Evolutionary conservation across 202 grass and related monocot species (phyloP), one percentile per base, ranked within the genome.

Genomic region (Setaria italica): DNA sequence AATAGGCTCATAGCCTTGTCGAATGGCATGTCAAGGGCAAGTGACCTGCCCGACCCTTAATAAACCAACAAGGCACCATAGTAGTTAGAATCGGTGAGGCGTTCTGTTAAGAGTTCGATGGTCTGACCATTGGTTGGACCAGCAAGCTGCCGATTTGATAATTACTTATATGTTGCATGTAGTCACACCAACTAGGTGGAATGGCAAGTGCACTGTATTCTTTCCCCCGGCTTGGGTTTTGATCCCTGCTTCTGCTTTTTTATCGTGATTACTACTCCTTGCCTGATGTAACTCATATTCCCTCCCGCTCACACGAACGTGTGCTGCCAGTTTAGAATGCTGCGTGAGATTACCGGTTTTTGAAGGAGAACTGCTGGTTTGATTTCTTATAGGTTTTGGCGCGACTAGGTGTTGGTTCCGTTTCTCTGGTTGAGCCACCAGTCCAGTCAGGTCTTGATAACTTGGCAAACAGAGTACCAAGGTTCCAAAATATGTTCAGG

Each of bases 301-400:
- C 12, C 6, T 7, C 5, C n/a, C n/a, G 8, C 68, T 70, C 68
- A 47, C 41, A 20, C 47, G 41, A 46, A 46, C 41, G 19, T n/a
- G 42, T 69, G 67, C 67, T 69, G 42, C 20, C 11, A 25, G n/a
- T 70, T 70, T 46, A 43, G 11, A 70, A 70, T 70, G 42, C 68
- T 47, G 19, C 41, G n/a, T 47, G 43, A 46, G 42, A 47, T 25
- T 29, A 19, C 43, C 5, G 2, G 21, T 47, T 70, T 32, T 63
- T 29, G 20, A 14, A 29, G 67, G 67, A 70, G 47, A 70, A 11
- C 20, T 10, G 2, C 42, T 3, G 20, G 42, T 70, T 14, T 14
- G 6, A 15, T 47, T 70, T 70, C 20, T 70, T 70, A 39, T 47
- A 15, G 10, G 68, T 9, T 30, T 48, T 29, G 11, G 13, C 49